phyloP scores from a whole-genome alignment of 352 stramenopile genomes.

The Pythium aquatile region DNA sequence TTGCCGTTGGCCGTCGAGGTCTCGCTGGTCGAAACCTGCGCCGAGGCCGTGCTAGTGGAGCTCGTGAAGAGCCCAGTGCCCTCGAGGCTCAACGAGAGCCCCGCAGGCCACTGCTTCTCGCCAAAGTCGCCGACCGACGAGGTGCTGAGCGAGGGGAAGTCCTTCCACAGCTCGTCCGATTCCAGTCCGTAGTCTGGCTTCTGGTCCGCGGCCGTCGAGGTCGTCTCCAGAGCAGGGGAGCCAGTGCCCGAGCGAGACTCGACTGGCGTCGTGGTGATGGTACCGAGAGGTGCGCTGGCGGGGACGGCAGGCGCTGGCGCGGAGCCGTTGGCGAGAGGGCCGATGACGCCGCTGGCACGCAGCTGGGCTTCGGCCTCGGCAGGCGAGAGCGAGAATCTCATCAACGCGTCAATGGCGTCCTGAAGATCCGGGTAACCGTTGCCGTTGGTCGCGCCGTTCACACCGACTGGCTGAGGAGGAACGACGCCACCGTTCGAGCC shows the following conservation, averaged over 20 bases:
- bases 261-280: conserved; percentile 33
- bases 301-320: conserved; percentile 3
- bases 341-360: conserved; percentile 11
- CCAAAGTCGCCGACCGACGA: conserved; percentile 28
- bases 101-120: conserved; percentile 60
- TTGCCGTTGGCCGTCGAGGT: conserved; percentile 10
- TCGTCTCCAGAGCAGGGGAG: conserved; percentile 19
- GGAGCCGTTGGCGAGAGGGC: conserved; percentile 3
- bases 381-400: conserved; percentile 79
- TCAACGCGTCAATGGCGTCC: conserved; percentile 85
- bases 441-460: conserved; percentile 28
- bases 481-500: conserved; percentile 12
- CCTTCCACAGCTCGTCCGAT: conserved; percentile 76
- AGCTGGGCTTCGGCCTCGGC: conserved; percentile 36
- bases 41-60: conserved; percentile 32
- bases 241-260: conserved; percentile 16
- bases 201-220: conserved; percentile 22
- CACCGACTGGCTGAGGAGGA: conserved; percentile 29
- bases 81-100: conserved; percentile 62
- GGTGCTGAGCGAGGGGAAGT: conserved; percentile 50
- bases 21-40: conserved; percentile 7
- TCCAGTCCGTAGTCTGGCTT: conserved; percentile 60
- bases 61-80: conserved; percentile 27
- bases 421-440: conserved; percentile 72
- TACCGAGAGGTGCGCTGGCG: conserved; percentile 26